These are phyloP conservation scores for Pestalotiopsis sp. DNA, from an alignment of 2,329 filamentous ascomycete genomes.

Conservation along the genomic window DNA sequence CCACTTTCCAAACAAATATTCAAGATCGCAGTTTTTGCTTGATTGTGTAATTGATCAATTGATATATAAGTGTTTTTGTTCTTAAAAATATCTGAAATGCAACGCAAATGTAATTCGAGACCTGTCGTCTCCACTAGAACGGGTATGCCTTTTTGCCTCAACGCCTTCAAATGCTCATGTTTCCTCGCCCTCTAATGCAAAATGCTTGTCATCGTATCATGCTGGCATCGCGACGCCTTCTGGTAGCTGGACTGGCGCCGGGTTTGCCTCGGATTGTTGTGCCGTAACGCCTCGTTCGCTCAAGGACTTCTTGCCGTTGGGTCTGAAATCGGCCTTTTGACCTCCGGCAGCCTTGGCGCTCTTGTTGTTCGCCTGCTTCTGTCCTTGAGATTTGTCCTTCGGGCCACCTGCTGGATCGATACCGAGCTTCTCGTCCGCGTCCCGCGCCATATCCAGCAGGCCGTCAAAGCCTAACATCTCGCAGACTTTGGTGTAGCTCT, in stretches of 20 bases:
- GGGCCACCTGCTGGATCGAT: slow-evolving; percentile 56
- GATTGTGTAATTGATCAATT: neutral
- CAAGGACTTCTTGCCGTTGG: slow-evolving; percentile 30
- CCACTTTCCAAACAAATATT: too few relatives aligned
- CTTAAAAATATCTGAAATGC: neutral
- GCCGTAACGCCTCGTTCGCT: slow-evolving; percentile 32
- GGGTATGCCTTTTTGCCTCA: slow-evolving; percentile 5
- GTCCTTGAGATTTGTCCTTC: slow-evolving; percentile 35
- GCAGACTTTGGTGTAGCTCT: slow-evolving; percentile 73
- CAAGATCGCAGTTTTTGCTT: neutral
- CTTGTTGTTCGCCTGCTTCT: slow-evolving; percentile 33
- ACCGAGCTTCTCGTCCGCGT: slow-evolving; percentile 66
- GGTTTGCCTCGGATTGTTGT: slow-evolving; percentile 14
- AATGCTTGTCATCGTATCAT: neutral
- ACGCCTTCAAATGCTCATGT: slow-evolving; percentile 12
- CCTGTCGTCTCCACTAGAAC: neutral
- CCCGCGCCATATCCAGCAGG: slow-evolving; percentile 64
- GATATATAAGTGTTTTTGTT: neutral
- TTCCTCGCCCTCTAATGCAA: slow-evolving; percentile 10
- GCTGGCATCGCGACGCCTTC: slow-evolving; percentile 14
- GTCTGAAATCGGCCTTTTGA: slow-evolving; percentile 39
- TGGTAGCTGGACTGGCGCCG: slow-evolving; percentile 11
- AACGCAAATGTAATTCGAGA: neutral
- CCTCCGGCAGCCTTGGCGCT: slow-evolving; percentile 53
- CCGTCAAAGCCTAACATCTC: slow-evolving; percentile 66